Conservation (phyloP, 495 filamentous ascomycete genomes). For the Viridothelium virens region DNA sequence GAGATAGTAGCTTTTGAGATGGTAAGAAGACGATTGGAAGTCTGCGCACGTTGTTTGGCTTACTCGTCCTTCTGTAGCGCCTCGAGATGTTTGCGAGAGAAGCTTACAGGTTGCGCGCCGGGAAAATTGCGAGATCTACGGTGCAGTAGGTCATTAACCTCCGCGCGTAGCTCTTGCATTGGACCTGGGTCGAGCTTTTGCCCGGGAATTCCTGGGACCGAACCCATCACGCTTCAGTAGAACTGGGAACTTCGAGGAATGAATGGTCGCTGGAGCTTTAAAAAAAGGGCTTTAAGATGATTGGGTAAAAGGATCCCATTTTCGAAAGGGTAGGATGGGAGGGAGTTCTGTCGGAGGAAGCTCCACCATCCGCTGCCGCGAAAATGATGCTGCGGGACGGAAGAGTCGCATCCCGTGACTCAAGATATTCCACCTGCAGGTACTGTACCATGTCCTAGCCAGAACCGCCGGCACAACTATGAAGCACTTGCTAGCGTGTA, state of each 20-base stretch:
- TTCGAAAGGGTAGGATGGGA: too few relatives aligned
- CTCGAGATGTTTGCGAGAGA: conserved; percentile 64
- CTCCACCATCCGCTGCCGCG: too few relatives aligned
- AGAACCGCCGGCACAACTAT: too few relatives aligned
- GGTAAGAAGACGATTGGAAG: background rate
- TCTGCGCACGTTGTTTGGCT: conserved; percentile 21
- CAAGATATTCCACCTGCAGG: too few relatives aligned
- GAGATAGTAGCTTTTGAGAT: conserved; percentile 65
- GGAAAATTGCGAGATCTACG: conserved; percentile 64
- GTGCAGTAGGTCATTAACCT: conserved; percentile 65
- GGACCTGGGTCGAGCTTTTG: conserved; percentile 4
- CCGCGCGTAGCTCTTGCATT: background rate
- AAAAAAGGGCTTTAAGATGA: too few relatives aligned
- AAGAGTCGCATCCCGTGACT: too few relatives aligned
- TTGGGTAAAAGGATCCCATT: too few relatives aligned
- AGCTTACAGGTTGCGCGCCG: conserved; percentile 91
- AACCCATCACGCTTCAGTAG: background rate
- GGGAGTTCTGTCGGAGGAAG: too few relatives aligned
- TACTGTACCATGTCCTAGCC: too few relatives aligned
- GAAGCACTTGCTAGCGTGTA: too few relatives aligned
- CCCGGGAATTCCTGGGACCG: conserved; percentile 5
- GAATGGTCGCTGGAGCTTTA: too few relatives aligned
- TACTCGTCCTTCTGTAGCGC: conserved; percentile 71
- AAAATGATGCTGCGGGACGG: too few relatives aligned
- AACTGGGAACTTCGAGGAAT: background rate